These are phyloP conservation scores for Calonectria pteridis DNA, from an alignment of 2,329 filamentous ascomycete genomes.

Conservation along the genomic window DNA sequence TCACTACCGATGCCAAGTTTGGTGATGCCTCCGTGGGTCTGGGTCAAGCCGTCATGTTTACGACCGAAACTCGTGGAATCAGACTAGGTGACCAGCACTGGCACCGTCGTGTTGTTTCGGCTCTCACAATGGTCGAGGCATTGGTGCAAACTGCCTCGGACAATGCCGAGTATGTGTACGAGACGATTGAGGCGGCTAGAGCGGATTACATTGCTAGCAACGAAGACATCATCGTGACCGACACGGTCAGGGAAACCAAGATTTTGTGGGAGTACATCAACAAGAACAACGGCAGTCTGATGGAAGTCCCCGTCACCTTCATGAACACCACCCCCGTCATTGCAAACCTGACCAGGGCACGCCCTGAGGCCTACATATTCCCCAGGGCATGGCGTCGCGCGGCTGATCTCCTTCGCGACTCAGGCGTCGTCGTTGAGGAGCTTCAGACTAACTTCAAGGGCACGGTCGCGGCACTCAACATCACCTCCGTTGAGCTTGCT, in stretches of 20 bases:
- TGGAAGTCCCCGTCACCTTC: conserved; percentile 41
- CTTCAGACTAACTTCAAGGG: background rate
- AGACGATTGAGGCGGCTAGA: conserved; percentile 38
- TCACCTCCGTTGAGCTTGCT: background rate
- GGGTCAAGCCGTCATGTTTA: conserved; percentile 43
- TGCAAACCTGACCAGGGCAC: conserved; percentile 41
- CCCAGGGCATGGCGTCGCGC: conserved; percentile 41
- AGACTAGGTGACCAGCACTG: conserved; percentile 49
- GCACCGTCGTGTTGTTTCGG: conserved; percentile 47
- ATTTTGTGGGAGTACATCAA: conserved; percentile 45
- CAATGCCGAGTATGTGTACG: conserved; percentile 32
- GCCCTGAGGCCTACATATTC: conserved; percentile 46
- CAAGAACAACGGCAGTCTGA: conserved; percentile 38
- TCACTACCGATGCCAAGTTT: conserved; percentile 41
- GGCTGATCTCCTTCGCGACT: conserved; percentile 39
- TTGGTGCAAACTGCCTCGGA: conserved; percentile 44
- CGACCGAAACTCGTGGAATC: conserved; percentile 45
- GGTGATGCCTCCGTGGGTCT: conserved; percentile 44
- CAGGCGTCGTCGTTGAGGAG: conserved; percentile 40
- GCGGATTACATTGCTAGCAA: conserved; percentile 38
- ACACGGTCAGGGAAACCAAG: conserved; percentile 35
- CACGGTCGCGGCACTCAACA: background rate
- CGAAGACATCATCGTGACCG: conserved; percentile 44
- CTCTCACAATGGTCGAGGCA: conserved; percentile 40
- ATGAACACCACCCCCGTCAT: conserved; percentile 40